phyloP scores from a whole-genome alignment of 305 asterid species.

The Fraxinus platypoda region DNA sequence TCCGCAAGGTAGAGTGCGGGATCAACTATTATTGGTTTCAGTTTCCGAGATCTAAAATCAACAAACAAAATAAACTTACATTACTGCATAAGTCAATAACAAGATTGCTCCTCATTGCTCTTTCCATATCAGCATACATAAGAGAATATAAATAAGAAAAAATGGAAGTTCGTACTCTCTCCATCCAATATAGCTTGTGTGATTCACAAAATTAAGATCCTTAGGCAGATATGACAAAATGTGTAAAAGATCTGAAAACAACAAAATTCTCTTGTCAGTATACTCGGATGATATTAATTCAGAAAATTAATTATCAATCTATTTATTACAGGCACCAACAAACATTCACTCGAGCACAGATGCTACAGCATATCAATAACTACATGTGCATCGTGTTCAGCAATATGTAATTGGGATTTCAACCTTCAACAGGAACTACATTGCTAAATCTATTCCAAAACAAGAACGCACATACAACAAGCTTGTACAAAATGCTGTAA shows the following conservation, averaged over 20 bases:
- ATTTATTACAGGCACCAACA: not conserved
- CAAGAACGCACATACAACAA: not conserved
- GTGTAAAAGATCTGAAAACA: constrained; percentile 87
- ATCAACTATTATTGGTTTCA: constrained; percentile 88
- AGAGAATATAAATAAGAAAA: constrained; percentile 9
- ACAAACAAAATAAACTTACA: constrained; percentile 8
- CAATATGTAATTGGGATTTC: not conserved
- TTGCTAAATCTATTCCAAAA: not conserved
- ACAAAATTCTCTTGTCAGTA: constrained; percentile 21
- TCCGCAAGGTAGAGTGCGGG: constrained; percentile 72
- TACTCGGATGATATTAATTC: not conserved
- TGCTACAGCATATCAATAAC: not conserved
- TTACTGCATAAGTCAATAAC: not conserved
- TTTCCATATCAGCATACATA: not conserved
- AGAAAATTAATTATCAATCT: not conserved
- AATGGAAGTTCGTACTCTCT: constrained; percentile 62
- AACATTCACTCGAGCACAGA: not conserved
- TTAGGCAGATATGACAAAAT: constrained; percentile 78
- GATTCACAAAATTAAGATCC: constrained; percentile 86
- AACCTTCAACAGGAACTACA: not conserved
- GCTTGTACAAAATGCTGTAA: not conserved
- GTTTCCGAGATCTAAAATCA: constrained; percentile 57
- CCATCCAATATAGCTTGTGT: constrained; percentile 94
- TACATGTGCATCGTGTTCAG: not conserved
- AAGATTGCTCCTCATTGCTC: not conserved